Percentiles rank a stretch among this genome's conserved stretches.
Evolutionary conservation across 2,329 filamentous ascomycete genomes (phyloP).

Genomic region (Aaosphaeria pasadenensis): DNA sequence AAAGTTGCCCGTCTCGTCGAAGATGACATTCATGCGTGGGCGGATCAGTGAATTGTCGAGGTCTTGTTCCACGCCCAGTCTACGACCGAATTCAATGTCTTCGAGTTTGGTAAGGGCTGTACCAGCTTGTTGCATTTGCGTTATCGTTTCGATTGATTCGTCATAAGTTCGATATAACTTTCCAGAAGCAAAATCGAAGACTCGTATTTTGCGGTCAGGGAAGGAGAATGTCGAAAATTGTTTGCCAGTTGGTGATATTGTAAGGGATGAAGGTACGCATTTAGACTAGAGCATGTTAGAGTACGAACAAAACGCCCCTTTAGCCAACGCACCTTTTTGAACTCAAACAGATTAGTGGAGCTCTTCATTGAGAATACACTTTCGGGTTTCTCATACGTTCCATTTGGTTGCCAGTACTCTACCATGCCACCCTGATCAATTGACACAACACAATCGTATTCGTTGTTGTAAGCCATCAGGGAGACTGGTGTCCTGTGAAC

Average conservation of each 20-base stretch:
- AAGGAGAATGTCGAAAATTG: constrained; percentile 88
- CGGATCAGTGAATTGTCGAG: constrained; percentile 68
- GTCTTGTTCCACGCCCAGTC: constrained; percentile 82
- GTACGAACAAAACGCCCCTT: not conserved
- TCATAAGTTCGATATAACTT: constrained; percentile 93
- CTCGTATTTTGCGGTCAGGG: constrained; percentile 85
- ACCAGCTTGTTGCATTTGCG: constrained; percentile 94
- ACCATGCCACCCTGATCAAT: constrained; percentile 89
- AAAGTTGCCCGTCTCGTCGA: constrained; percentile 95
- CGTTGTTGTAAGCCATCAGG: constrained; percentile 84
- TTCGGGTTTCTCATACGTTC: constrained; percentile 83
- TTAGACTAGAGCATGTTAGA: constrained; percentile 52
- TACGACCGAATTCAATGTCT: constrained; percentile 85
- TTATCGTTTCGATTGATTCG: constrained; percentile 83
- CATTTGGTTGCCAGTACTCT: constrained; percentile 88
- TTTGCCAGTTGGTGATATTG: constrained; percentile 79
- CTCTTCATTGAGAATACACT: constrained; percentile 93
- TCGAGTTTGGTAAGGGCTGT: constrained; percentile 79
- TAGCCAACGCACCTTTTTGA: constrained; percentile 66
- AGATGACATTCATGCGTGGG: constrained; percentile 79
- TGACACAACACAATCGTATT: constrained; percentile 86
- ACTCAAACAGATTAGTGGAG: constrained; percentile 90
- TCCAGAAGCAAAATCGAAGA: constrained; percentile 88
- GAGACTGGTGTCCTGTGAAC: constrained; percentile 81
- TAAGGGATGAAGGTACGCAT: constrained; percentile 75